phyloP scores from a whole-genome alignment of 192 early-diverging fungal species.

The Chytriomyces confervae region DNA sequence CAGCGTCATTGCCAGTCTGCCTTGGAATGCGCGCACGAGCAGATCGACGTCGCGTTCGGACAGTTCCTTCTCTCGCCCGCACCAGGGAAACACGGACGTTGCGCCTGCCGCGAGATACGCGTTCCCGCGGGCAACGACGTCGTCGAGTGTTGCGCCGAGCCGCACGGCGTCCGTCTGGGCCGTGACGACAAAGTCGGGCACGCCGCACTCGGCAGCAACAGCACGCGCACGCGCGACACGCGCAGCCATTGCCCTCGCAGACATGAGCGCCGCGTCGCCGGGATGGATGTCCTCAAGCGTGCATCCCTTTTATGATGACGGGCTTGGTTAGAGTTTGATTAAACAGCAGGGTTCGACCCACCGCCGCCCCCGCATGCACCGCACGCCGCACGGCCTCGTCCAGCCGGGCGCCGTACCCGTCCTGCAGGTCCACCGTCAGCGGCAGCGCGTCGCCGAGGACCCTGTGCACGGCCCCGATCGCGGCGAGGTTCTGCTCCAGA shows the following conservation, averaged over 20 bases:
- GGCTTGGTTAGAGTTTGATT: no score
- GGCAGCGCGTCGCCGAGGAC: constrained; percentile 30
- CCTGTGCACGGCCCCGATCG: constrained; percentile 21
- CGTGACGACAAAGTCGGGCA: constrained; percentile 56
- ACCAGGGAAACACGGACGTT: constrained; percentile 52
- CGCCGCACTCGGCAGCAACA: constrained; percentile 40
- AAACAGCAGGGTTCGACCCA: background rate
- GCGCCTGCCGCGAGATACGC: constrained; percentile 49
- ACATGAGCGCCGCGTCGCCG: background rate
- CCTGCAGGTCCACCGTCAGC: constrained; percentile 42
- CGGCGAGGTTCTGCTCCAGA: constrained; percentile 44
- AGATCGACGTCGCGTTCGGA: background rate
- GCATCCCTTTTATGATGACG: no score
- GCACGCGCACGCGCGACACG: constrained; percentile 31
- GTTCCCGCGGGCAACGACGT: constrained; percentile 49
- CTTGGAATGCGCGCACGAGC: background rate
- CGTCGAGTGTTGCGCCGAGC: constrained; percentile 31
- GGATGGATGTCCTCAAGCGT: background rate
- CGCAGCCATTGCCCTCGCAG: background rate
- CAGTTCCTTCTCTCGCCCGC: background rate
- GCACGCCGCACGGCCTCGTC: background rate
- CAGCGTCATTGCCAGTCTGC: background rate
- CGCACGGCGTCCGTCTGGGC: constrained; percentile 48
- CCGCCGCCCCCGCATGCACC: background rate
- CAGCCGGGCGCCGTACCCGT: constrained; percentile 41